Evolutionary conservation across 2,329 filamentous ascomycete genomes (phyloP), one percentile per base, ranked within the genome.

Genomic region (Alternaria arbusti): DNA sequence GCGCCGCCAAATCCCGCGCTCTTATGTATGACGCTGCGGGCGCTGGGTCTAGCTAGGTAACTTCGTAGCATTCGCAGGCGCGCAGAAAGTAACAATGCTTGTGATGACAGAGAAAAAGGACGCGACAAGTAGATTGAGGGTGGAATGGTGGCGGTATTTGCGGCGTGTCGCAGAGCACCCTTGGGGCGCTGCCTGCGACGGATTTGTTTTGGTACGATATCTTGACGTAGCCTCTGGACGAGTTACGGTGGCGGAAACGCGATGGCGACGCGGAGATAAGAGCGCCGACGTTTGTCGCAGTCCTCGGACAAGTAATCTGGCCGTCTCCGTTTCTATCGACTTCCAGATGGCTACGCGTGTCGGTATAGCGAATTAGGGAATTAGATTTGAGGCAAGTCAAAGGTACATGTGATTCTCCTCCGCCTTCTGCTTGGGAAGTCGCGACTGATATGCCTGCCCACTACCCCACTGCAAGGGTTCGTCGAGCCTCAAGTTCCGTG

Each of bases 1-100:
- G 76, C 77, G 64, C 76, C 72, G 5, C 74, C 69, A 51, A 79
- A 74, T 6, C 76, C 72, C 10, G 71, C 73, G 13, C 74, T 75
- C 59, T 67, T 77, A 13, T 69, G 68, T 13, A 77, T 20, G 13
- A 68, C 61, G 13, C 67, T 65, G 17, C 70, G 65, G 51, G 73
- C 68, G 58, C 54, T 67, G n/a, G 71, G 69, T 57, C 72, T 69
- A 10, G 69, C 54, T 25, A 76, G 28, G 54, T 72, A 73, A 23
- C 66, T 68, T 69, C 76, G 74, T 68, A 80, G 74, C 76, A 76
- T 69, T 63, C 73, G 76, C 70, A 79, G 72, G 71, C 76, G 78
- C 69, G 49, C 54, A n/a, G 56, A 47, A 30, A 59, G 56, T 40
- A 40, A 30, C 47, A 17, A 36, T 17, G 22, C 12, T 20, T 28